phyloP scores from a whole-genome alignment of 139 green algal species.

The Coelastrella sp. region DNA sequence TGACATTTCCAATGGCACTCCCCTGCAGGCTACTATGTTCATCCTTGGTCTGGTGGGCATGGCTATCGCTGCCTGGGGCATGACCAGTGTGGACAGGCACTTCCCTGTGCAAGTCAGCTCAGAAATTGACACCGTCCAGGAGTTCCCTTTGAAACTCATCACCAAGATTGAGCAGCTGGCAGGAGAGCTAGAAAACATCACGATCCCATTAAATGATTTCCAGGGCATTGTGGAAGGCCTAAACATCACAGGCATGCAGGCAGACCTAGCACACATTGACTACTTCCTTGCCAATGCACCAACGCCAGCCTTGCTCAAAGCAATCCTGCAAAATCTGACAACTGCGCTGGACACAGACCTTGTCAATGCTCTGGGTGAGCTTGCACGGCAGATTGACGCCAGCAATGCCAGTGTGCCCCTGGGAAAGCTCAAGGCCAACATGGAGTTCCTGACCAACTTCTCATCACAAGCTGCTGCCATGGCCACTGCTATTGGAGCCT shows the following conservation, averaged over 20 bases:
- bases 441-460: neutral
- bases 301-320: neutral
- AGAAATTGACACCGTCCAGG: conserved; percentile 13
- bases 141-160: neutral
- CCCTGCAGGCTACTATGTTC: conserved; percentile 21
- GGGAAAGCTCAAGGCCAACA: neutral
- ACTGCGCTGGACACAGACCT: neutral
- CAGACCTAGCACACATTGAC: neutral
- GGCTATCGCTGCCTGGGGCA: conserved; percentile 20
- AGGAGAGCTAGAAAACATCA: neutral
- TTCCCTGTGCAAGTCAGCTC: conserved; percentile 7
- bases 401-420: neutral
- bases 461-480: neutral
- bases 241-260: conserved; percentile 9
- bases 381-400: neutral
- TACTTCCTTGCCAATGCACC: conserved; percentile 7
- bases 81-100: conserved; percentile 16
- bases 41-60: neutral
- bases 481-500: neutral
- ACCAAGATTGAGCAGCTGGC: neutral
- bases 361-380: neutral
- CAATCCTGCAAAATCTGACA: neutral
- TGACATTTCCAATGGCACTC: neutral
- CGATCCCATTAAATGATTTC: neutral
- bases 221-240: neutral